A percentile compares a stretch with the other conserved stretches of the same genome.
Conservation (phyloP, 176 grass and related monocot genomes). For the Cocos nucifera region DNA sequence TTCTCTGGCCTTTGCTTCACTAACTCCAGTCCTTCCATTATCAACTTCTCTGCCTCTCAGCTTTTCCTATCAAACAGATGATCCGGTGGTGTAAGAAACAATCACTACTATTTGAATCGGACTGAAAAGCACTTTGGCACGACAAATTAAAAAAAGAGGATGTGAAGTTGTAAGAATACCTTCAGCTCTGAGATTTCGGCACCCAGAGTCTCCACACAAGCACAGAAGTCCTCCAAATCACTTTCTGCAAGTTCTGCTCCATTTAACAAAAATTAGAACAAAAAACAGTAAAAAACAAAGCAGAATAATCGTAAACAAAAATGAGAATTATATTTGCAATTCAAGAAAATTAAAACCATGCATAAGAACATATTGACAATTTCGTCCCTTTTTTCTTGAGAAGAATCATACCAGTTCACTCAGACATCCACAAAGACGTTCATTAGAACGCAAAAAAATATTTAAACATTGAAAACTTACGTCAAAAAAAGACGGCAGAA, state of each 20-base stretch:
- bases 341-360: neutral
- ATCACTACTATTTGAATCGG: too few species aligned
- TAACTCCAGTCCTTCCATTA: neutral
- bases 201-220: constrained; percentile 19
- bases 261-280: neutral
- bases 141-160: too few species aligned
- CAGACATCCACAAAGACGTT: too few species aligned
- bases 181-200: constrained; percentile 36
- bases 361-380: neutral
- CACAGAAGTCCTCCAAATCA: constrained; percentile 29
- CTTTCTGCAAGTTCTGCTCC: constrained; percentile 31
- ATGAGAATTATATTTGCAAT: too few species aligned
- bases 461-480: too few species aligned
- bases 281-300: neutral
- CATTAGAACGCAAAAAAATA: too few species aligned
- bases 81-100: too few species aligned
- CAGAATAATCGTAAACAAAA: too few species aligned
- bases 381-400: too few species aligned
- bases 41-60: constrained; percentile 13
- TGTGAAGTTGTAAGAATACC: constrained; percentile 14
- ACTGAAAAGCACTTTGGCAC: too few species aligned
- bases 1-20: neutral
- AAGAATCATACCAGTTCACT: too few species aligned
- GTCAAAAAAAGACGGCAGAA: too few species aligned
- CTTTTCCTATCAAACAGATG: constrained; percentile 24